Evolutionary conservation across 2,329 filamentous ascomycete species (phyloP), one percentile per base, ranked within the genome.

Genomic region (Fragosphaeria purpurea): DNA sequence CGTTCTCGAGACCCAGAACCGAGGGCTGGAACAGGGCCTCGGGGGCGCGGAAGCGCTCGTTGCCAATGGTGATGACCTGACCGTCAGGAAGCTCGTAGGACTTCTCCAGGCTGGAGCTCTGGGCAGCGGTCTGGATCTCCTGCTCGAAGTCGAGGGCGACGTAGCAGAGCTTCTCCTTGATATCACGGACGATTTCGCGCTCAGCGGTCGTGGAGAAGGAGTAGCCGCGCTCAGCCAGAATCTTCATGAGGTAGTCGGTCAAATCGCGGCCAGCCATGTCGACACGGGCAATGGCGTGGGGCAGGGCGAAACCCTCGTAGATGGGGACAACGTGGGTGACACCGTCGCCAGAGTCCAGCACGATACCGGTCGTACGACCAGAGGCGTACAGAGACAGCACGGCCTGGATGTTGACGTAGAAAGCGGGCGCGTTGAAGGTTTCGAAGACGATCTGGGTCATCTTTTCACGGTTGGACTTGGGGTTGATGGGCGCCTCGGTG

Each of bases 161-260:
- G 79, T 98, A 98, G 85, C 93, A 98, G 67, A 98, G 90, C 85
- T 97, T 98, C 86, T 98, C 93, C 86, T 98, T 98, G 82, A 98
- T 97, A 74, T 98, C 93, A 80, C 93, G 91, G 68, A 97, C 93
- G 70, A 97, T 98, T 94, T 97, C 93, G 75, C 93, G 93, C 82
- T 98, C 93, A 74, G 93, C 93, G 57, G 93, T 97, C 78, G 93
- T 98, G 70, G 91, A 96, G 87, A 98, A 98, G 66, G 88, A 88
- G 82, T 98, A 97, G 67, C 93, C 93, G 70, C 93, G 90, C 86
- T 98, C 93, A 66, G 93, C 93, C 67, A 98, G 79, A 68, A 98
- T 97, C 88, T 97, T 97, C 93, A 98, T 97, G 67, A 98, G 86
- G 83, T 98, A 97, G 75, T 97, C 93, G 74, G 93, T 98, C 80